phyloP scores from a whole-genome alignment of 768 basidiomycete species.

The Tremella fuciformis region DNA sequence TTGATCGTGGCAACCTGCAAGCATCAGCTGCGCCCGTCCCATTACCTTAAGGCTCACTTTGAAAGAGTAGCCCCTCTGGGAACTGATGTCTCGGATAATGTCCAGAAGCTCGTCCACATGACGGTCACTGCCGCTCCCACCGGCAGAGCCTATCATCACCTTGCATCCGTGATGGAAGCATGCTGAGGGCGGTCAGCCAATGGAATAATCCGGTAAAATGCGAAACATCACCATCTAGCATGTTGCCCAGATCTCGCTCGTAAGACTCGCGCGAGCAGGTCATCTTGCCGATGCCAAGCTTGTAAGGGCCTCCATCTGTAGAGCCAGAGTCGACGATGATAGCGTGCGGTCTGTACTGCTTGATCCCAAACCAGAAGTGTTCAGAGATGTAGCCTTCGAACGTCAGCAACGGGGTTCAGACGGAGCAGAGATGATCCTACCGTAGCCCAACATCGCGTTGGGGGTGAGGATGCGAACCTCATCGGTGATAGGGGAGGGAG shows the following conservation, averaged over 20 bases:
- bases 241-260: constrained; percentile 5
- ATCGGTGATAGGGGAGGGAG: too few species aligned
- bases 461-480: constrained; percentile 5
- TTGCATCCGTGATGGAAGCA: constrained; percentile 2
- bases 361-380: constrained; percentile 11
- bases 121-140: constrained; percentile 3
- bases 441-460: not conserved
- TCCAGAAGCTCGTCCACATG: constrained; percentile 9
- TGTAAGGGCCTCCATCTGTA: constrained; percentile 2
- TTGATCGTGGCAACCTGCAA: constrained; percentile 13
- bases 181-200: not conserved
- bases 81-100: constrained; percentile 1
- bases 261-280: constrained; percentile 5
- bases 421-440: not conserved
- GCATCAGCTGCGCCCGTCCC: too few species aligned
- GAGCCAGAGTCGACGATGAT: not conserved
- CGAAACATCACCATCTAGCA: too few species aligned
- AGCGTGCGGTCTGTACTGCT: constrained; percentile 8
- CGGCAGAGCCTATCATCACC: constrained; percentile 2
- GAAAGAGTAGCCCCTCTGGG: not conserved
- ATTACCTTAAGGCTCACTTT: not conserved
- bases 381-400: constrained; percentile 7
- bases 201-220: too few species aligned
- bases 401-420: not conserved
- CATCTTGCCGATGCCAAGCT: not conserved